Percentiles rank a stretch among this genome's conserved stretches.
Conservation (phyloP, 2,329 filamentous ascomycete species). For the Scortechinia acanthostroma region DNA sequence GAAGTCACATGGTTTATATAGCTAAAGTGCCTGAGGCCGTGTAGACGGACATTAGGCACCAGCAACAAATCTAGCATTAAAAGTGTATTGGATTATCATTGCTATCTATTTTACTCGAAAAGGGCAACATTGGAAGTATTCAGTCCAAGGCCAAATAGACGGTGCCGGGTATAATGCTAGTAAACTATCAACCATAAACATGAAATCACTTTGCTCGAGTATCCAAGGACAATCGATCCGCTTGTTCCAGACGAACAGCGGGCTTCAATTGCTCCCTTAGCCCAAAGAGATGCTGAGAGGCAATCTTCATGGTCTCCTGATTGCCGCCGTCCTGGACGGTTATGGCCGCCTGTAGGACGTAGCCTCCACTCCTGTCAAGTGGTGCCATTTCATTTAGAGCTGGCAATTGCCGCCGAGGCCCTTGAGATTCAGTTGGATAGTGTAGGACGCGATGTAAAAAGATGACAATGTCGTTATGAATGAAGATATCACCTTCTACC, state of each 20-base stretch:
- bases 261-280: slow-evolving; percentile 47
- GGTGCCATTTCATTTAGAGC: slow-evolving; percentile 32
- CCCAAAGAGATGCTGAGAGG: slow-evolving; percentile 41
- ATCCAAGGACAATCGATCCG: slow-evolving; percentile 50
- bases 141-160: no score
- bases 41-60: no score
- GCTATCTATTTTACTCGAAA: neutral
- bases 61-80: no score
- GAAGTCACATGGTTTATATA: no score
- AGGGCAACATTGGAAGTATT: slow-evolving; percentile 4
- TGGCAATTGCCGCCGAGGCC: slow-evolving; percentile 24
- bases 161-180: slow-evolving; percentile 6
- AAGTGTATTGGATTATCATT: no score
- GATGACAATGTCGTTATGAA: slow-evolving; percentile 47
- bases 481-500: slow-evolving; percentile 45
- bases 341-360: slow-evolving; percentile 48
- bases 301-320: slow-evolving; percentile 40
- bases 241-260: slow-evolving; percentile 44
- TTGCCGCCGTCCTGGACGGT: slow-evolving; percentile 43
- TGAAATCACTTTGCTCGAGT: slow-evolving; percentile 42
- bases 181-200: neutral
- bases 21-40: no score
- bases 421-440: slow-evolving; percentile 22
- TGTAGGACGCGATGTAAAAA: slow-evolving; percentile 44
- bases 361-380: slow-evolving; percentile 46